Conservation (phyloP, 2,329 filamentous ascomycete species). For the Exophiala viscosa region DNA sequence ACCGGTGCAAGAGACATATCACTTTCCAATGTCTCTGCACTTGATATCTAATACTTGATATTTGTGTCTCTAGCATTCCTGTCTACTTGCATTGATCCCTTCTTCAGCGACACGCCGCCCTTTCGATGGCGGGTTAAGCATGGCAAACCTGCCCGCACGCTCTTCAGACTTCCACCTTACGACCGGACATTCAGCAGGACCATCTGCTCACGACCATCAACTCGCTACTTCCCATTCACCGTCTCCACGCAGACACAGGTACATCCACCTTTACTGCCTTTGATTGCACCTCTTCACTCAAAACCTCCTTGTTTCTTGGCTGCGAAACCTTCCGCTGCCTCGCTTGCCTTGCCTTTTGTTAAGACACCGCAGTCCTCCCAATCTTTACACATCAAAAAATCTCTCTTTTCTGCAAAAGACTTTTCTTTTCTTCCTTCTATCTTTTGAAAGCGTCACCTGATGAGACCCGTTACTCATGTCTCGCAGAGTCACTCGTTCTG, state of each 20-base stretch:
- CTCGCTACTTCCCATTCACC: conserved; percentile 31
- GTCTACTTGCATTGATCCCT: conserved; percentile 2
- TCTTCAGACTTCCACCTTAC: conserved; percentile 25
- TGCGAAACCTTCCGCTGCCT: conserved; percentile 12
- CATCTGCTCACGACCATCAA: conserved; percentile 26
- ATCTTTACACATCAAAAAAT: conserved; percentile 9
- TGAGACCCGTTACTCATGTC: conserved; percentile 71
- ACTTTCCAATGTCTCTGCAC: neutral
- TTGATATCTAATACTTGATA: neutral
- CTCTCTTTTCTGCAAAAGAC: conserved; percentile 8
- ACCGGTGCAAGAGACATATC: neutral
- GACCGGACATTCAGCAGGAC: conserved; percentile 31
- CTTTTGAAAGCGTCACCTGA: conserved; percentile 10
- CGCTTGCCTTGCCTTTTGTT: neutral
- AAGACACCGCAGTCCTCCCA: conserved; percentile 1
- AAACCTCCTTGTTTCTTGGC: conserved; percentile 12
- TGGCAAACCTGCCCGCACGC: conserved; percentile 27
- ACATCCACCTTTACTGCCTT: conserved; percentile 15
- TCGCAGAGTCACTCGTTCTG: conserved; percentile 92
- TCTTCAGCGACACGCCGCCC: conserved; percentile 10
- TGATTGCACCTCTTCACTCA: conserved; percentile 15
- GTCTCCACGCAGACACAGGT: conserved; percentile 24
- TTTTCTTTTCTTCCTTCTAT: conserved; percentile 12
- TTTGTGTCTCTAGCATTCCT: neutral
- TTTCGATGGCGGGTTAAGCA: conserved; percentile 29